phyloP scores from a whole-genome alignment of 208 protist genomes.

The Eutreptiella sp. region DNA sequence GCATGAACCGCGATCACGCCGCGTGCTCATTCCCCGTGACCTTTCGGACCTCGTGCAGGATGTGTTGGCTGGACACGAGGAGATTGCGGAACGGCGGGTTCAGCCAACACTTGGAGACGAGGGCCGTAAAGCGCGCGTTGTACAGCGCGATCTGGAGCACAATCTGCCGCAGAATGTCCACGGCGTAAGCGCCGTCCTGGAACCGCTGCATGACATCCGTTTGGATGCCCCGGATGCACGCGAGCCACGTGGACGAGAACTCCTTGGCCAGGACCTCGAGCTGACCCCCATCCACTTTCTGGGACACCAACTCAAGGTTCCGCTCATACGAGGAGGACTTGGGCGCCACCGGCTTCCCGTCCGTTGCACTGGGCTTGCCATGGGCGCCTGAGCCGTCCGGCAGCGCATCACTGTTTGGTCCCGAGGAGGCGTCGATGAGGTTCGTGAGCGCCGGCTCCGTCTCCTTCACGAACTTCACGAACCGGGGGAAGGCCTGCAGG shows the following conservation, averaged over 20 bases:
- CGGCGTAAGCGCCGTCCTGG: neutral
- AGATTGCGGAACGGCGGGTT: constrained; percentile 13
- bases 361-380: no score
- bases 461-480: no score
- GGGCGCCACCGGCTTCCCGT: no score
- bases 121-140: constrained; percentile 12
- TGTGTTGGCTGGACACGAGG: neutral
- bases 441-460: no score
- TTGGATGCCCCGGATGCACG: neutral
- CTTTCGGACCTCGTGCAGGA: neutral
- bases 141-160: constrained; percentile 15
- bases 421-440: no score
- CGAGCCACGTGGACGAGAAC: neutral
- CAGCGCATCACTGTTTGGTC: no score
- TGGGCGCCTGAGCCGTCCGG: no score
- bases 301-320: neutral
- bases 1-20: no score
- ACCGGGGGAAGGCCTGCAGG: no score
- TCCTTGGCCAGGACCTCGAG: neutral
- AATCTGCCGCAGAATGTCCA: neutral
- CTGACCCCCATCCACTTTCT: neutral
- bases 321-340: no score
- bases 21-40: no score
- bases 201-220: constrained; percentile 14
- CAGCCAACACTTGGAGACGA: constrained; percentile 13